Base-by-base conservation (phyloP, 73 alveolate genomes). In the Urostyla sp. region DNA sequence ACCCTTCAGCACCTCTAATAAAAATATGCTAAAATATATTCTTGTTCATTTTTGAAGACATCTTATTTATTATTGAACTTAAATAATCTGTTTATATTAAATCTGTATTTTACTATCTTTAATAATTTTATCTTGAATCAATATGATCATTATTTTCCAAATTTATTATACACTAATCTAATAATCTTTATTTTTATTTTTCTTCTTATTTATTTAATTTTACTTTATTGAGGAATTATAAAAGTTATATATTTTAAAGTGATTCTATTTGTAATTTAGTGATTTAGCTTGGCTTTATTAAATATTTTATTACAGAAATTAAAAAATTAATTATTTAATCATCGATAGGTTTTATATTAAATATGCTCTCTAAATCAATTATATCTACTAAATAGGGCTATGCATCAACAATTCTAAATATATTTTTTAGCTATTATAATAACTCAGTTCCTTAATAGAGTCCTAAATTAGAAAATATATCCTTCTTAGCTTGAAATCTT, bases 1-100 rank as follows among this genome's bases (percentile, higher is more conserved):
- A 52, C 24, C 85, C 85, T 50, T 73, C 75, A 11, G 50, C 73
- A 3, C 85, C 85, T 28, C 20, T 3, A 23, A 73, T 49, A 4
- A 35, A 73, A 32, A 73, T 34, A 34, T 73, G 85, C 48, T 52
- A n/a, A 36, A 73, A 73, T 27, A 73, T 51, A 15, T 73, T n/a
- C 16, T 36, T 37, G 27, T 73, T 74, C 85, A 73, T 73, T 20
- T 56, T 50, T 32, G 58, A 1, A 7, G 35, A 5, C 3, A 52
- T 36, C 21, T 15, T 7, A 1, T 52, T 48, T 3, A 51, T 61
- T 24, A 52, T 73, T 0, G 21, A 45, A 13, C 57, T 13, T n/a
- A 73, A 36, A 61, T 73, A 73, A 6, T 11, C 32, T 34, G 85
- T 51, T 24, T 30, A 28, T 6, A 51, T 73, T 37, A 52, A 20